Evolutionary conservation across 2,329 filamentous ascomycete species (phyloP).

Genomic region (Paraphaeosphaeria sporulosa): DNA sequence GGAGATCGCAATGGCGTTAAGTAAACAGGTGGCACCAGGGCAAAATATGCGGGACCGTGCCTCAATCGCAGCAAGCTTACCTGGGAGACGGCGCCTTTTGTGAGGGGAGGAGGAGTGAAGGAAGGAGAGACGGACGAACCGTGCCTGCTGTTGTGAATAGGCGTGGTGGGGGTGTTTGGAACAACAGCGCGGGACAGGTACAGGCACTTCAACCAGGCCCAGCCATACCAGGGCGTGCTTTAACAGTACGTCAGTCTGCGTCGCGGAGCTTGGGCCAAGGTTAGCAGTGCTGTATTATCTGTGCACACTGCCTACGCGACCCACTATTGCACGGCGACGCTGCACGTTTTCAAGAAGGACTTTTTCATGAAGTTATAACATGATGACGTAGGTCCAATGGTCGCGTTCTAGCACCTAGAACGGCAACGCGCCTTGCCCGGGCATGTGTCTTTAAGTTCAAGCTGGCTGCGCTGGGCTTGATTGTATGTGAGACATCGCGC

Average conservation of each 20-base stretch:
- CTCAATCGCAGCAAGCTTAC: slow-evolving; percentile 3
- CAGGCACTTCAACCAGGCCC: not conserved
- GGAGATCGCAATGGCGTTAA: slow-evolving; percentile 5
- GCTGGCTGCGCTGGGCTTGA: too few species aligned
- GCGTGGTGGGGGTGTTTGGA: slow-evolving; percentile 1
- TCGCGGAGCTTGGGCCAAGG: slow-evolving; percentile 14
- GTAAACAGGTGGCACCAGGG: not conserved
- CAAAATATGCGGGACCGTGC: not conserved
- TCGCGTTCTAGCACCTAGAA: too few species aligned
- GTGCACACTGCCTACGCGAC: slow-evolving; percentile 6
- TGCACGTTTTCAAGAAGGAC: not conserved
- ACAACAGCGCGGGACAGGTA: slow-evolving; percentile 1
- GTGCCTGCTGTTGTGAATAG: slow-evolving; percentile 3
- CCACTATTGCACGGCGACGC: slow-evolving; percentile 11
- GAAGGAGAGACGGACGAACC: not conserved
- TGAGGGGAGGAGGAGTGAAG: not conserved
- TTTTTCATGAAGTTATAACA: slow-evolving; percentile 13
- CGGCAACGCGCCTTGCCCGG: too few species aligned
- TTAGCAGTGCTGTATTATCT: slow-evolving; percentile 2
- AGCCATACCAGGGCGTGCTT: not conserved
- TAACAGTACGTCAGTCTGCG: slow-evolving; percentile 15
- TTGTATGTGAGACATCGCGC: too few species aligned
- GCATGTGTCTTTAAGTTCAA: too few species aligned
- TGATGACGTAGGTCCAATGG: slow-evolving; percentile 13
- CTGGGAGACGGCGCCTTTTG: slow-evolving; percentile 3